Percentiles rank a stretch among this genome's conserved stretches.
Conservation (phyloP, 2,329 filamentous ascomycete genomes). For the Xylaria hypoxylon region DNA sequence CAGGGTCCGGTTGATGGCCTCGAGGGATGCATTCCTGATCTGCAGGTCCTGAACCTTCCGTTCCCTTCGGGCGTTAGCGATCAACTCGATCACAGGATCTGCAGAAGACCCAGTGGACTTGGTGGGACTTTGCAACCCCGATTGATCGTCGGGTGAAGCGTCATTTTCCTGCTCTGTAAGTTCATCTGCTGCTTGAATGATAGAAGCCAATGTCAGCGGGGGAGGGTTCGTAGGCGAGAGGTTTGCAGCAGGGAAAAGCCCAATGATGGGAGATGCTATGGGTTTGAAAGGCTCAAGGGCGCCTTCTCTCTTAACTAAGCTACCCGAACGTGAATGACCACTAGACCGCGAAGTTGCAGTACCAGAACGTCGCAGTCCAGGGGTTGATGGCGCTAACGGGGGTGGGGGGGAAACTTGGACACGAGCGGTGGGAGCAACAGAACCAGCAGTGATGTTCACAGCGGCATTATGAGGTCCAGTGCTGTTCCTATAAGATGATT, state of each 20-base stretch:
- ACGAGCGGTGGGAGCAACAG: conserved; percentile 45
- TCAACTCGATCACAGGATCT: conserved; percentile 77
- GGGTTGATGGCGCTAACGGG: conserved; percentile 51
- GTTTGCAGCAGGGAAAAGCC: conserved; percentile 51
- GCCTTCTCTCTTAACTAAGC: conserved; percentile 47
- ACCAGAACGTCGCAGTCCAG: conserved; percentile 57
- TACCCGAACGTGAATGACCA: conserved; percentile 58
- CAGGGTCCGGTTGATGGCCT: conserved; percentile 93
- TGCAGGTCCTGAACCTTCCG: conserved; percentile 96
- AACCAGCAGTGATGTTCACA: not conserved
- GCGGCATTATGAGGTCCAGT: conserved; percentile 37
- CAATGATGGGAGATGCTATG: conserved; percentile 45
- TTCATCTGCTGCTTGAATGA: conserved; percentile 68
- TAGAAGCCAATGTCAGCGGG: conserved; percentile 64
- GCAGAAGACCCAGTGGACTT: conserved; percentile 66
- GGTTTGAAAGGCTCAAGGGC: conserved; percentile 41
- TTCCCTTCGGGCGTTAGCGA: conserved; percentile 89
- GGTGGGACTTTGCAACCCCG: conserved; percentile 66
- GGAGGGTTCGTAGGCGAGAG: conserved; percentile 52
- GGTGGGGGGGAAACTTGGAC: conserved; percentile 54
- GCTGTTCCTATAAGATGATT: conserved; percentile 38
- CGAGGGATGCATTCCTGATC: conserved; percentile 93
- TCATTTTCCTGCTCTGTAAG: conserved; percentile 54
- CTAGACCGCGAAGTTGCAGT: conserved; percentile 55
- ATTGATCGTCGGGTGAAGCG: conserved; percentile 48